phyloP scores from a whole-genome alignment of 495 filamentous ascomycete genomes.

The Pyronema domesticum region DNA sequence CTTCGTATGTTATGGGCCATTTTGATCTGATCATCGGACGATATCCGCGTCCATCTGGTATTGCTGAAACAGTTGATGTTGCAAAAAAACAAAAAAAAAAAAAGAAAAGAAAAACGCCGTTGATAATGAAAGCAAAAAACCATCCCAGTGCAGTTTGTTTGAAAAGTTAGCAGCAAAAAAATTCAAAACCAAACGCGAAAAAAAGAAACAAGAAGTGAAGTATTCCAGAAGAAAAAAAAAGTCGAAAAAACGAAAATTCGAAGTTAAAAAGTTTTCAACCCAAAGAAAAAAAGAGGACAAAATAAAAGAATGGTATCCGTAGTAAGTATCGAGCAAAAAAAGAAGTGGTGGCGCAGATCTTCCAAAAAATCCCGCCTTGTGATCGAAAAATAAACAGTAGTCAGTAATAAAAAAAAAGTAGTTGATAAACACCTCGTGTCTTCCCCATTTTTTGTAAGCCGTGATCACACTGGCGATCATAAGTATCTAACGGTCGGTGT shows the following conservation, averaged over 20 bases:
- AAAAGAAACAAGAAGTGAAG: background rate
- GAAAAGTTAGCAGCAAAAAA: background rate
- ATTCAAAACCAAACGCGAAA: background rate
- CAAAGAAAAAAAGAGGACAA: background rate
- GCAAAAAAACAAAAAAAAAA: background rate
- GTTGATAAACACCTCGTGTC: background rate
- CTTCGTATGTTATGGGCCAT: background rate
- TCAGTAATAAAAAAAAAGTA: background rate
- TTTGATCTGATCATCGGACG: background rate
- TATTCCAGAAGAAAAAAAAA: background rate
- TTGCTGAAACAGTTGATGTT: too few species aligned
- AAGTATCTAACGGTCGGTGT: background rate
- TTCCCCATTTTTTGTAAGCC: background rate
- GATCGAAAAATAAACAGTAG: background rate
- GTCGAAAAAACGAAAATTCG: background rate
- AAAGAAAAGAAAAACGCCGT: background rate
- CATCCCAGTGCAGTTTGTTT: background rate
- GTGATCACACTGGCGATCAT: background rate
- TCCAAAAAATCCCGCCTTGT: background rate
- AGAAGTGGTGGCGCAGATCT: background rate
- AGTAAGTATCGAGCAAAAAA: background rate
- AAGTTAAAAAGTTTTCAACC: background rate
- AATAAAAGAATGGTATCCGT: background rate
- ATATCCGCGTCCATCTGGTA: too few species aligned
- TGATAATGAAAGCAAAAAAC: background rate